Conservation (phyloP, 2,329 filamentous ascomycete species). For the Exutisphaerella laricina region DNA sequence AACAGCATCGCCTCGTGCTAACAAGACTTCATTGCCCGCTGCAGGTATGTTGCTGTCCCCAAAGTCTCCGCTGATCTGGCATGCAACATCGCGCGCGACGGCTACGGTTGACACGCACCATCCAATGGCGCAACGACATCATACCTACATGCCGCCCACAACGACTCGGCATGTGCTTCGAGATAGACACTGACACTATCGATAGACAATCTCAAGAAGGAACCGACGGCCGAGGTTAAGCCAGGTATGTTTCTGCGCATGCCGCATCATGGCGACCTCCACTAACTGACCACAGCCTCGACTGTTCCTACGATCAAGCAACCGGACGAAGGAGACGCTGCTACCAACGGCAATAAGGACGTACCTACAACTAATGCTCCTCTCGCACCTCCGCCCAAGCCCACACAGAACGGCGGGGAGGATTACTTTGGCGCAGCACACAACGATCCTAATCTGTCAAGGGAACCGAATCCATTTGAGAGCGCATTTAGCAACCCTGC, state of each 20-base stretch:
- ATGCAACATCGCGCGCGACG: not conserved
- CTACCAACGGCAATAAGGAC: conserved; percentile 21
- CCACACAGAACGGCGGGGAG: conserved; percentile 39
- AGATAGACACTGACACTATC: conserved; percentile 12
- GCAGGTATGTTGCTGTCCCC: conserved; percentile 24
- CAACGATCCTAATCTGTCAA: conserved; percentile 49
- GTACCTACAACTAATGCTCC: conserved; percentile 41
- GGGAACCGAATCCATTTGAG: conserved; percentile 95
- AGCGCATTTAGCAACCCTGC: conserved; percentile 73
- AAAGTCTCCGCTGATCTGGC: conserved; percentile 1
- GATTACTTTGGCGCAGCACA: conserved; percentile 49
- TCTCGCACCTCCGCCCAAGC: conserved; percentile 50
- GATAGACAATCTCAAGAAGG: conserved; percentile 19
- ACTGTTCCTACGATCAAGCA: conserved; percentile 33
- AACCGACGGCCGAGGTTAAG: conserved; percentile 13
- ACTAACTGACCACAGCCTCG: conserved; percentile 10
- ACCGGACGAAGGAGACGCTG: conserved; percentile 27
- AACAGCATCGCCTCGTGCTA: conserved; percentile 27
- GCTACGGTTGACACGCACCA: not conserved
- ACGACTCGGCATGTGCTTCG: not conserved
- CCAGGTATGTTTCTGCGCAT: conserved; percentile 16
- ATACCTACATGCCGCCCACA: not conserved
- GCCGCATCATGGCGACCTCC: conserved; percentile 3
- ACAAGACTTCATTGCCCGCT: conserved; percentile 18
- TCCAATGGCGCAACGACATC: not conserved